Evolutionary conservation across 768 basidiomycete genomes (phyloP).

Genomic region (Mycena venus): DNA sequence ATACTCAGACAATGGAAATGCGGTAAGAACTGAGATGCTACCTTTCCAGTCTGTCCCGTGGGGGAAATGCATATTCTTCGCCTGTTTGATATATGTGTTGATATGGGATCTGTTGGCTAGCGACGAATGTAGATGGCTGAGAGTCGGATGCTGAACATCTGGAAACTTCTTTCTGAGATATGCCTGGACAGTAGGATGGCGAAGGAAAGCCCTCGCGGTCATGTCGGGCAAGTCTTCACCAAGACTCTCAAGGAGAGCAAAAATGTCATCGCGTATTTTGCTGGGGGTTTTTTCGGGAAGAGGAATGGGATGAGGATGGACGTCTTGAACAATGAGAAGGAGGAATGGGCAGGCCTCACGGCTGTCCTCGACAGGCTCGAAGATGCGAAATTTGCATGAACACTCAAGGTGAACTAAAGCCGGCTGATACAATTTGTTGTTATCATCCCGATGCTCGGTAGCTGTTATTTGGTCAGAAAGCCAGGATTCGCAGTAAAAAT

Average conservation of each 20-base stretch:
- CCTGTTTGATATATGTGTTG: constrained; percentile 33
- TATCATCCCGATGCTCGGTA: constrained; percentile 25
- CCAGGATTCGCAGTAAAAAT: no score
- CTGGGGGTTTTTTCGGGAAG: constrained; percentile 38
- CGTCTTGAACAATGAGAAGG: constrained; percentile 20
- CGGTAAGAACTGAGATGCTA: constrained; percentile 4
- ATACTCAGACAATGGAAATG: neutral
- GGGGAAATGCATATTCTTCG: constrained; percentile 29
- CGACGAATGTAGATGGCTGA: constrained; percentile 43
- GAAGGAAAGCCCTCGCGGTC: constrained; percentile 38
- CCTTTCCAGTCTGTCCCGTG: constrained; percentile 40
- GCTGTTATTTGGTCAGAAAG: no score
- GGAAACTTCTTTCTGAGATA: constrained; percentile 31
- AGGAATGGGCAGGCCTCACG: constrained; percentile 29
- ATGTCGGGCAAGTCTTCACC: constrained; percentile 38
- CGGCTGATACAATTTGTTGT: constrained; percentile 20
- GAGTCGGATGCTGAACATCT: constrained; percentile 19
- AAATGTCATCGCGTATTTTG: constrained; percentile 8
- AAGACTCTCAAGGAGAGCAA: constrained; percentile 22
- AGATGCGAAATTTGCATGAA: constrained; percentile 12
- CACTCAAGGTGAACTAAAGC: constrained; percentile 28
- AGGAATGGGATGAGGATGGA: constrained; percentile 38
- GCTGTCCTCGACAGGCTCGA: constrained; percentile 30
- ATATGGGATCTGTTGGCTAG: constrained; percentile 41
- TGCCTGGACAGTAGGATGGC: constrained; percentile 34